phyloP scores from a whole-genome alignment of 352 stramenopile genomes.

The Blastocystis sp. region DNA sequence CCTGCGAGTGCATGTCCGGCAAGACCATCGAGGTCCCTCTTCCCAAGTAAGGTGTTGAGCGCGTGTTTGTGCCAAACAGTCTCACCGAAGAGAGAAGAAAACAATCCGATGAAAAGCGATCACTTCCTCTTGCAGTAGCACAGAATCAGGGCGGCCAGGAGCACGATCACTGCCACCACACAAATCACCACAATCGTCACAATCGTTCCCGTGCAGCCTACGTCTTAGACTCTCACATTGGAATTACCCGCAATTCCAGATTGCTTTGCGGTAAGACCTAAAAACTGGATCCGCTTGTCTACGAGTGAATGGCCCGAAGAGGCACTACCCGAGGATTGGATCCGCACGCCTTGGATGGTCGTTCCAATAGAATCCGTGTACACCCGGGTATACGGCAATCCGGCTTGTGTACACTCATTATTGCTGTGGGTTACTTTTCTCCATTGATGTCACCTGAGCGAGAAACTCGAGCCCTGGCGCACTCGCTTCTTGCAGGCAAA shows the following conservation, averaged over 20 bases:
- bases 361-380: constrained; percentile 52
- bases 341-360: constrained; percentile 19
- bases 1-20: constrained; percentile 20
- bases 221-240: background rate
- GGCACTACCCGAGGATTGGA: background rate
- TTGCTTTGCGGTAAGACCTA: constrained; percentile 4
- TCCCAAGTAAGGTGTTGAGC: background rate
- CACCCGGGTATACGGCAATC: constrained; percentile 21
- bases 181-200: background rate
- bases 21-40: constrained; percentile 63
- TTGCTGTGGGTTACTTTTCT: background rate
- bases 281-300: constrained; percentile 15
- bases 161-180: constrained; percentile 18
- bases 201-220: constrained; percentile 40
- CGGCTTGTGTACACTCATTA: constrained; percentile 28
- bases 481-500: constrained; percentile 24
- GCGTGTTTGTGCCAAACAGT: constrained; percentile 44
- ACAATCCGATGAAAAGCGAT: constrained; percentile 8
- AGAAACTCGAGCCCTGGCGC: background rate
- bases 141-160: background rate
- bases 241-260: constrained; percentile 16
- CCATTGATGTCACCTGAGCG: constrained; percentile 12
- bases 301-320: background rate
- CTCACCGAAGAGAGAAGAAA: background rate
- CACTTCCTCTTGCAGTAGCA: constrained; percentile 41